phyloP scores from a whole-genome alignment of 768 basidiomycete species.

The Russula foetens region DNA sequence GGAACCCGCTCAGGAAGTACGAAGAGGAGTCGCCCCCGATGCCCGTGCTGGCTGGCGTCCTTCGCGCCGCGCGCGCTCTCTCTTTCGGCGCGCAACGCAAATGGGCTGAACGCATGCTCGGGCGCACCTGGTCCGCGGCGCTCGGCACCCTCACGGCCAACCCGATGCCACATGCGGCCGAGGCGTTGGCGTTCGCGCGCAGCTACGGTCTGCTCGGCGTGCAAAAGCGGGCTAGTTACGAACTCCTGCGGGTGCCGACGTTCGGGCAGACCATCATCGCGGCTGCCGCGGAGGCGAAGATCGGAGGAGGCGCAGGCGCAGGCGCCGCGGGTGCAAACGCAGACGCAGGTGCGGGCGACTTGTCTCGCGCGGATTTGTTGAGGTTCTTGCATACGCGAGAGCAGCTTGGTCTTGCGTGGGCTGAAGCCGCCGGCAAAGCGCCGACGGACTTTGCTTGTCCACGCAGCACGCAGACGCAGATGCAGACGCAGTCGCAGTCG shows the following conservation, averaged over 20 bases:
- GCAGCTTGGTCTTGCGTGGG: constrained; percentile 22
- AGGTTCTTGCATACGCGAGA: constrained; percentile 23
- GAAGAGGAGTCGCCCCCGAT: constrained; percentile 25
- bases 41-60: constrained; percentile 26
- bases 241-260: constrained; percentile 28
- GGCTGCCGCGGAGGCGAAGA: background rate
- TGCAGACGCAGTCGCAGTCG: background rate
- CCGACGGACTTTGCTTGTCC: constrained; percentile 20
- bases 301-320: too few relatives aligned
- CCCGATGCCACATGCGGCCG: constrained; percentile 23
- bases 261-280: constrained; percentile 23
- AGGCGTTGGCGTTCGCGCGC: constrained; percentile 29
- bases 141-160: constrained; percentile 20
- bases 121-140: constrained; percentile 27
- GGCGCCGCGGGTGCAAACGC: background rate
- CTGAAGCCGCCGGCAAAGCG: constrained; percentile 11
- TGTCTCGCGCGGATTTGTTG: constrained; percentile 20
- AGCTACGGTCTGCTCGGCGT: constrained; percentile 24
- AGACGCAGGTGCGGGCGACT: background rate
- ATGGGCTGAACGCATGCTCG: constrained; percentile 27
- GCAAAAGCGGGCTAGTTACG: constrained; percentile 34
- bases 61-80: constrained; percentile 31
- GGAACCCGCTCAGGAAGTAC: constrained; percentile 26
- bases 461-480: background rate
- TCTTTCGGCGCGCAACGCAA: constrained; percentile 25